Conservation (phyloP, 202 grass and related monocot genomes). For the Hordeum pubiflorum region DNA sequence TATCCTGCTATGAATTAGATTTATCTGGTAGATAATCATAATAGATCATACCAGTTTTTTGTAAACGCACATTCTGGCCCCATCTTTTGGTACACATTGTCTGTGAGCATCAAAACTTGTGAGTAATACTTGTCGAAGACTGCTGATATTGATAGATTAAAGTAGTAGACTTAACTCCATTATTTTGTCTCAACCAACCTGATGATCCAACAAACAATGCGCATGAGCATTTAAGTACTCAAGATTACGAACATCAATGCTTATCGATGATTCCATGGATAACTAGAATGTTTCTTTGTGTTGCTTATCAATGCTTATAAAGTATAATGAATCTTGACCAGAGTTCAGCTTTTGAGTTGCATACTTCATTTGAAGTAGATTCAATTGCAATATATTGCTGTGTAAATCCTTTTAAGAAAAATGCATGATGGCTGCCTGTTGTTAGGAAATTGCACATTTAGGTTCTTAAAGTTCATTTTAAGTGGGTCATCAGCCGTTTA, state of each 20-base stretch:
- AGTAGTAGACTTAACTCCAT: background rate
- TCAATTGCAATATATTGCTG: background rate
- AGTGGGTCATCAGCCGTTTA: background rate
- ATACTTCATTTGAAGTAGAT: background rate
- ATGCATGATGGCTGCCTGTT: background rate
- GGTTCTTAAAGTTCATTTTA: background rate
- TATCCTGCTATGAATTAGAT: background rate
- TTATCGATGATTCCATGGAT: background rate
- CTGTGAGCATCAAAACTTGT: background rate
- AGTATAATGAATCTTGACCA: no score
- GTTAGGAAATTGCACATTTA: background rate
- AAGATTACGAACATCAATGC: background rate
- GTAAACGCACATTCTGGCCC: background rate
- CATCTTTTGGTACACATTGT: background rate
- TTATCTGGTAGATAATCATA: background rate
- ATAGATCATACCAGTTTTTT: background rate
- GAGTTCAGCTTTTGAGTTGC: background rate
- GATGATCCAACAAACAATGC: background rate
- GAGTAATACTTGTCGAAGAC: background rate
- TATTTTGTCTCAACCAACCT: background rate
- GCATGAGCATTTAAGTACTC: background rate
- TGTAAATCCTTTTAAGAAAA: background rate
- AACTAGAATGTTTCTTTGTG: background rate
- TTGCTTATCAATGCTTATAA: background rate
- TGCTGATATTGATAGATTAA: background rate